Base-by-base conservation (phyloP, 148 eudicot species). In the Cornus kousa region DNA sequence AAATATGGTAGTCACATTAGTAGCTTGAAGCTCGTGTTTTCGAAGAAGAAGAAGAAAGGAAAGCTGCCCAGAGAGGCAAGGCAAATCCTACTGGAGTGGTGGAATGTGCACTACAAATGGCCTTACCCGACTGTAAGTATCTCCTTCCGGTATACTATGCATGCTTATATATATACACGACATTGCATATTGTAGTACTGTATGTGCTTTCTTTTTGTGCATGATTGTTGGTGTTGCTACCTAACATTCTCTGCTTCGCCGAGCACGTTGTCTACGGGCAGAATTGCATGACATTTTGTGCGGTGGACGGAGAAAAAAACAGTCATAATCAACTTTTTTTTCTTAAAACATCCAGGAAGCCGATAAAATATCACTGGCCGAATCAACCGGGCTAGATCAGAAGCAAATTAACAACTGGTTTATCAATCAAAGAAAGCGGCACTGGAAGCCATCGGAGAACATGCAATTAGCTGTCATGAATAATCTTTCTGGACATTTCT, bases 341-440 rank as follows among this genome's bases (percentile, higher is more conserved):
- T 40, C 16, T n/a, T 68, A 68, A n/a, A 57, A 70, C 24, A 48
- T 75, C 6, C 50, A 95, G 98, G 98, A 95, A 84, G 91, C 90
- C 20, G 98, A 95, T 87, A 95, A 95, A 81, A 87, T 89, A 4
- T 84, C 89, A 6, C 83, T 95, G 66, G 94, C 98, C 19, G 97
- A 93, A 74, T 68, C 88, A 66, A 95, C 97, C 3, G 97, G 97
- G 5, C 84, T 95, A 3, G 98, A 95, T 81, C 97, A 86, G 80
- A 95, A 93, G 96, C 98, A 95, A 84, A 95, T 95, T 75, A 95
- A 95, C 86, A 95, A 95, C 55, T 95, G 98, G 98, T 94, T 94
- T 76, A 94, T 94, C 79, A 94, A 94, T 68, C 98, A 94, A 80
- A 80, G 98, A 80, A 95, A 95, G 84, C 91, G 98, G 14, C 98